Percentiles rank a stretch among this genome's conserved stretches.
Conservation (phyloP, 768 basidiomycete species). For the Suillus brevipes region DNA sequence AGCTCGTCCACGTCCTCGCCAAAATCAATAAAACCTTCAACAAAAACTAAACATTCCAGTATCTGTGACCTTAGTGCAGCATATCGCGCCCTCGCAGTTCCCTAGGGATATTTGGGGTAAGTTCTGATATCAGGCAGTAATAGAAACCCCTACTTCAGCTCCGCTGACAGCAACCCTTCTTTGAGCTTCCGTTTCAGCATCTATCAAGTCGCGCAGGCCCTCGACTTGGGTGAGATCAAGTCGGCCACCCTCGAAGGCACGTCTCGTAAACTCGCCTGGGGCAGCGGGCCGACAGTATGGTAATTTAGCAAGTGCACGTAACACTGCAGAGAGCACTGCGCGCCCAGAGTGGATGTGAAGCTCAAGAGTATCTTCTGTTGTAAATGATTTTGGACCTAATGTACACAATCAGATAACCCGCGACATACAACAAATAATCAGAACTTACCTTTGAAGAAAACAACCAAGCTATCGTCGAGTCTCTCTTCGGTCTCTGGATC, state of each 20-base stretch:
- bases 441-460: slow-evolving; percentile 74
- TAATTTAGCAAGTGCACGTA: slow-evolving; percentile 59
- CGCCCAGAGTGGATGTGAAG: slow-evolving; percentile 86
- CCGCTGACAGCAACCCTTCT: slow-evolving; percentile 68
- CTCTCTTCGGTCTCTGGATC: slow-evolving; percentile 59
- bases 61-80: slow-evolving; percentile 65
- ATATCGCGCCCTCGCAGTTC: slow-evolving; percentile 57
- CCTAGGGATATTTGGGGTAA: slow-evolving; percentile 43
- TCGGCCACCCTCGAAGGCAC: slow-evolving; percentile 78
- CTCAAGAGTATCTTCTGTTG: slow-evolving; percentile 80
- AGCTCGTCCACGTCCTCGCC: slow-evolving; percentile 85
- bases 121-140: neutral
- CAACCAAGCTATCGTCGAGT: slow-evolving; percentile 78
- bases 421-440: neutral
- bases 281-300: slow-evolving; percentile 75
- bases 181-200: slow-evolving; percentile 86
- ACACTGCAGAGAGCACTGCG: slow-evolving; percentile 72
- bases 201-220: slow-evolving; percentile 82
- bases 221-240: slow-evolving; percentile 89
- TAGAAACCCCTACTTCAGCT: slow-evolving; percentile 54
- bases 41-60: slow-evolving; percentile 69
- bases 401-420: slow-evolving; percentile 2
- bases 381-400: slow-evolving; percentile 78
- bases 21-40: slow-evolving; percentile 92
- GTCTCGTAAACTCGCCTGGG: slow-evolving; percentile 86